phyloP scores from a whole-genome alignment of 208 protist species.

The Trypanosoma vivax region DNA sequence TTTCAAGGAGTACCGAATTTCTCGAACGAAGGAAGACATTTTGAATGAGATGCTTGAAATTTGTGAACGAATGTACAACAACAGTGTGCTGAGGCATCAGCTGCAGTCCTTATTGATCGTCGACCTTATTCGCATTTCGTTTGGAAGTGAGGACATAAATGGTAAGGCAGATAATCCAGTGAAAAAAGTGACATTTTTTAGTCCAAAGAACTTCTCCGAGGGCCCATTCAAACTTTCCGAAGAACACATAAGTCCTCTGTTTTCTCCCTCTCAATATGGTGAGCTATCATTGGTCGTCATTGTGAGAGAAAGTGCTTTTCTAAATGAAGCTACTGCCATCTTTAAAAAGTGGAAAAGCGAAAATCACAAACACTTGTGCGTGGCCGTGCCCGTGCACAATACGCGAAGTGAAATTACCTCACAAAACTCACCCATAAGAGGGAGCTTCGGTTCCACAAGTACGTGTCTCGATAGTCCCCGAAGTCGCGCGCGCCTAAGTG shows the following conservation, averaged over 20 bases:
- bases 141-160: conserved; percentile 39
- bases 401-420: conserved; percentile 12
- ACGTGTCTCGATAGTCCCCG: too few species aligned
- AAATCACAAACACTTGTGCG: conserved; percentile 15
- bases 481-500: too few species aligned
- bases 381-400: conserved; percentile 40
- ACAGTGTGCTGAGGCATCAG: not conserved
- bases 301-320: conserved; percentile 29
- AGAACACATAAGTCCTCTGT: conserved; percentile 46
- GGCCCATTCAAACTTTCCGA: conserved; percentile 50
- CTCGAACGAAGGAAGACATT: conserved; percentile 19
- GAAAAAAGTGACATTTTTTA: conserved; percentile 63
- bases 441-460: too few species aligned
- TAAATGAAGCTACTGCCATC: conserved; percentile 11
- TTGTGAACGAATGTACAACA: not conserved
- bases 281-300: conserved; percentile 79
- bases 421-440: not conserved
- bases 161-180: conserved; percentile 61
- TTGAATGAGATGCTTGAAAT: conserved; percentile 14
- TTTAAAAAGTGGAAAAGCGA: conserved; percentile 27
- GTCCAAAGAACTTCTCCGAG: conserved; percentile 32
- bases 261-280: conserved; percentile 59
- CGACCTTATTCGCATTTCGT: conserved; percentile 56
- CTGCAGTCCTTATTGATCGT: conserved; percentile 27
- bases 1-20: conserved; percentile 15